Base-by-base conservation (phyloP, 306 rosid genomes). In the Cucumis hystrix region DNA sequence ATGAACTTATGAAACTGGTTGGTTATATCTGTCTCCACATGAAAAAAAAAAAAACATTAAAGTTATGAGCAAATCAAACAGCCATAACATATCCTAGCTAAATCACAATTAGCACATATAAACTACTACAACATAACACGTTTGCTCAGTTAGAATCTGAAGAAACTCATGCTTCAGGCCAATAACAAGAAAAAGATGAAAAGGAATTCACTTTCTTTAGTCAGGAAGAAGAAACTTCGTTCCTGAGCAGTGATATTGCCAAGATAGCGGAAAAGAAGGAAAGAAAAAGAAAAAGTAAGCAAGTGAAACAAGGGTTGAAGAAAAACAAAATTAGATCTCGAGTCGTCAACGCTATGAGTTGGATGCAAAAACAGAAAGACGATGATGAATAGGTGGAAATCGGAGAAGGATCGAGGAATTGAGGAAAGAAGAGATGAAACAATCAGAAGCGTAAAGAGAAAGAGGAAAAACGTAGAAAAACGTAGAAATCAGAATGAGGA, bases 1-100 rank as follows among this genome's bases (percentile, higher is more conserved):
- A 92, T 92, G 20, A 49, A 73, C 52, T 54, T 8, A 28, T 28
- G 39, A 61, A 58, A 25, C 12, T 51, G 43, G 37, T 58, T 51
- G 43, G 37, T 58, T 20, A 55, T 67, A 63, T 59, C 86, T 78
- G 77, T 73, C 77, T 66, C 80, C 45, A 59, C 30, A 7, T 4
- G 21, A 2, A 15, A 4, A 20, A 61, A 51, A 41, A 28, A 28
- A 28, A 28, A 28, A 28, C 3, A 25, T 15, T 9, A 17, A 18
- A 61, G 71, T 23, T 11, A 61, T 7, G 17, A 58, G 14, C 1
- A 55, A 41, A 59, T 21, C 7, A 25, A 47, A 47, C 61, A 72
- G 41, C 59, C 61, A 2, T 23, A 70, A 3, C 17, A 71, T 40
- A 69, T 45, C 75, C n/a, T 12, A 40, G 33, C 74, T 18, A 67